These are phyloP conservation scores for Ascomycota sp. DNA, from an alignment of 2,329 filamentous ascomycete genomes.

Conservation along the genomic window DNA sequence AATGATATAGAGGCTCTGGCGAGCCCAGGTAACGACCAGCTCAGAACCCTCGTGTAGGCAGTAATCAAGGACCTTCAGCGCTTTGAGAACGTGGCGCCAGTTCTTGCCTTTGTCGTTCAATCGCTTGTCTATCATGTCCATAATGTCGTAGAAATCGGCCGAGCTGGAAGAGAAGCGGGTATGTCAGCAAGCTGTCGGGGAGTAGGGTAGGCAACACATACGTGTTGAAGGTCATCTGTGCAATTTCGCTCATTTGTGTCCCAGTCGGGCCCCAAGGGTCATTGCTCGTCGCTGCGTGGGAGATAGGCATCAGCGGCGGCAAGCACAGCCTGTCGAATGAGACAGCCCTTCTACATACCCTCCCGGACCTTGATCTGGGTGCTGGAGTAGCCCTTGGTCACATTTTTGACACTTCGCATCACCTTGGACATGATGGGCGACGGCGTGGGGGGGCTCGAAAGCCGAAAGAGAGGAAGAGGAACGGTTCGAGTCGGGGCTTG, in stretches of 20 bases:
- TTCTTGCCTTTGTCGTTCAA: constrained; percentile 99
- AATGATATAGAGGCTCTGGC: constrained; percentile 96
- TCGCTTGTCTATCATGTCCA: constrained; percentile 98
- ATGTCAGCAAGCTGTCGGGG: neutral
- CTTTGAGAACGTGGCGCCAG: constrained; percentile 94
- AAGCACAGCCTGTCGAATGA: neutral
- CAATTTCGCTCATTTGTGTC: constrained; percentile 96
- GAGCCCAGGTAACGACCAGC: constrained; percentile 88
- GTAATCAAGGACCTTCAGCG: constrained; percentile 91
- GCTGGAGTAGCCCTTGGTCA: constrained; percentile 92
- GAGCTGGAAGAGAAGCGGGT: constrained; percentile 31
- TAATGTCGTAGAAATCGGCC: constrained; percentile 96
- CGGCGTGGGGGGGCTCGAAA: constrained; percentile 1
- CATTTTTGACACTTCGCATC: constrained; percentile 93
- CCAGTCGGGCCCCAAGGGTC: constrained; percentile 96
- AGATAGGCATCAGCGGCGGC: neutral
- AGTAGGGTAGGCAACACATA: constrained; percentile 25
- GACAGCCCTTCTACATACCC: constrained; percentile 32
- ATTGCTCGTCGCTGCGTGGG: constrained; percentile 66
- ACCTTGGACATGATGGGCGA: constrained; percentile 67
- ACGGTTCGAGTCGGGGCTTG: too few species aligned
- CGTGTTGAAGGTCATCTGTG: constrained; percentile 94
- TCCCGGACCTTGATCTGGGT: constrained; percentile 97
- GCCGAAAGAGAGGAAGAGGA: neutral
- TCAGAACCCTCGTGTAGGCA: constrained; percentile 94